phyloP scores from a whole-genome alignment of 441 rosid species.

The California macrophylla region DNA sequence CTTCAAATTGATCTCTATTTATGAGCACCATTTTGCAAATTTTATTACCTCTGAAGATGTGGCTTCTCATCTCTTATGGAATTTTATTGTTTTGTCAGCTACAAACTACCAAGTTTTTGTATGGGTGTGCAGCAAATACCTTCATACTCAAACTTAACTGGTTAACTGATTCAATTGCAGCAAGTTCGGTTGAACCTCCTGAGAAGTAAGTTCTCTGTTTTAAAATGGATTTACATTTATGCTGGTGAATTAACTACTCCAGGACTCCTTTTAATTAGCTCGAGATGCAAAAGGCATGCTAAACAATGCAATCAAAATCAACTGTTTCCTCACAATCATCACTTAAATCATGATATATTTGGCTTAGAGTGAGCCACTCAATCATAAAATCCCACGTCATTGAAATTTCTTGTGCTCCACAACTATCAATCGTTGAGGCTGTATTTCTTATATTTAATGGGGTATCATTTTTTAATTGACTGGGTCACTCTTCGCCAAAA shows the following conservation, averaged over 20 bases:
- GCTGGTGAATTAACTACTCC: not conserved
- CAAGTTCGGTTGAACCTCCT: conserved; percentile 36
- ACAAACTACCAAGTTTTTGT: conserved; percentile 51
- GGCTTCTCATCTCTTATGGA: not conserved
- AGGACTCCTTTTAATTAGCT: not conserved
- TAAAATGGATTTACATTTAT: not conserved
- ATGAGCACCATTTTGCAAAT: not conserved
- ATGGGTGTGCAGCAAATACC: conserved; percentile 51
- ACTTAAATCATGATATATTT: not conserved
- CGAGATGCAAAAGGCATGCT: not conserved
- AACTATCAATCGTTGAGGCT: not conserved
- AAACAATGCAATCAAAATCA: not conserved
- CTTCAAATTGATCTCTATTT: not conserved
- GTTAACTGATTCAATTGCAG: conserved; percentile 48
- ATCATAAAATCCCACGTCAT: not conserved
- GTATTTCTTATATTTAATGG: not conserved
- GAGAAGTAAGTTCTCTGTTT: conserved; percentile 36
- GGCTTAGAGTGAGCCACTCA: not conserved
- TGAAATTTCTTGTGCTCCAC: not conserved
- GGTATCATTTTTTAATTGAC: not conserved
- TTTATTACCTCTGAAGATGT: not conserved
- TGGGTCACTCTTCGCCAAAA: not conserved
- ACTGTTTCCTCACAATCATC: not conserved
- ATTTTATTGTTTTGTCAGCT: conserved; percentile 28
- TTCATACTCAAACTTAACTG: conserved; percentile 38